These are phyloP conservation scores for Ascochyta rabiei DNA, from an alignment of 2,329 filamentous ascomycete genomes.

Conservation along the genomic window DNA sequence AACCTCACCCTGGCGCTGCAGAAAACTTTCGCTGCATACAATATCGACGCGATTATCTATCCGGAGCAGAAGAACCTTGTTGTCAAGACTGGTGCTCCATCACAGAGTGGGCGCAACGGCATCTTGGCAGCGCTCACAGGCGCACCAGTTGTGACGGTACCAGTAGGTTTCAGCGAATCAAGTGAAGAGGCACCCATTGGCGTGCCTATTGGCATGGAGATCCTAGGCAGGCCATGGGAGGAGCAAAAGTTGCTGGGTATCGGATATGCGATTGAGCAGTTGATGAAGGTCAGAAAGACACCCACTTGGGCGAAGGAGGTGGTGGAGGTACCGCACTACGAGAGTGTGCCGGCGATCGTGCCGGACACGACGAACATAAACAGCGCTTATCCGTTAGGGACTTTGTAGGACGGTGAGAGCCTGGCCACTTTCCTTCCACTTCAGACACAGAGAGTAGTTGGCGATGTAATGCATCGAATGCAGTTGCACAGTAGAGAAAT, in stretches of 20 bases:
- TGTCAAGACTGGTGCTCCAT: constrained; percentile 61
- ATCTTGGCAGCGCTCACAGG: constrained; percentile 62
- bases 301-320: constrained; percentile 54
- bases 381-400: constrained; percentile 57
- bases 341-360: constrained; percentile 52
- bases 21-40: constrained; percentile 56
- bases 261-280: constrained; percentile 57
- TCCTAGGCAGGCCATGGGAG: constrained; percentile 62
- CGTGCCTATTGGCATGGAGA: constrained; percentile 69
- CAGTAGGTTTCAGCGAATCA: constrained; percentile 59
- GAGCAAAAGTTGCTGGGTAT: constrained; percentile 62
- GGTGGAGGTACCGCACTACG: constrained; percentile 50
- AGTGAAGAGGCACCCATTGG: constrained; percentile 60
- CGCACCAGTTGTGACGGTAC: constrained; percentile 60
- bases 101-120: constrained; percentile 66
- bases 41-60: constrained; percentile 66
- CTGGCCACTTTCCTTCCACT: too few relatives aligned
- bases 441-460: too few relatives aligned
- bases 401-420: constrained; percentile 28
- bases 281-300: constrained; percentile 54
- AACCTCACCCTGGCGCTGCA: constrained; percentile 59
- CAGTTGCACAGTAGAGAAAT: too few relatives aligned
- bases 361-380: constrained; percentile 54
- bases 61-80: constrained; percentile 69
- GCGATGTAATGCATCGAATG: too few relatives aligned